These are phyloP conservation scores for Cyberlindnera nakhonratchasimensis DNA, from an alignment of 805 yeast species.

Conservation along the genomic window DNA sequence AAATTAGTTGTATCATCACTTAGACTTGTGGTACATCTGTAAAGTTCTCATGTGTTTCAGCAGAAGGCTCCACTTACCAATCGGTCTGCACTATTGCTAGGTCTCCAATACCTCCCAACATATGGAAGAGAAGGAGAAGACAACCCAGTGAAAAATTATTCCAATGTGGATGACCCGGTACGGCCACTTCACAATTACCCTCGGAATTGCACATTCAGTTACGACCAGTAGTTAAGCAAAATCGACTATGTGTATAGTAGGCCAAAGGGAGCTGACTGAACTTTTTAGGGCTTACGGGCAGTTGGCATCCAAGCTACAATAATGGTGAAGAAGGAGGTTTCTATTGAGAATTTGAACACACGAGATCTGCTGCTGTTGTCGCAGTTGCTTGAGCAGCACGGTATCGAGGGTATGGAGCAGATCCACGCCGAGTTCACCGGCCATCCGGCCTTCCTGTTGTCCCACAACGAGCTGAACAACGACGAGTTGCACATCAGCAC, in stretches of 20 bases:
- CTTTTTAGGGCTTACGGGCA: not conserved
- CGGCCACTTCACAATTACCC: not conserved
- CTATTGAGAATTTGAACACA: constrained; percentile 19
- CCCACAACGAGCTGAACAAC: constrained; percentile 23
- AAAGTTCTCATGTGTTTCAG: not conserved
- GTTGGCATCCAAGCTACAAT: not conserved
- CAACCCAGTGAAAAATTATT: not conserved
- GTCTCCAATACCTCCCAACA: not conserved
- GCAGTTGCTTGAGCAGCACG: constrained; percentile 25
- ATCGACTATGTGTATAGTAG: no score
- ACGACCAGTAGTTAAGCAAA: not conserved
- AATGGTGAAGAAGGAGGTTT: constrained; percentile 8
- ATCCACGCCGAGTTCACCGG: constrained; percentile 15
- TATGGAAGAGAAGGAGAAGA: not conserved
- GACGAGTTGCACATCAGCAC: constrained; percentile 11
- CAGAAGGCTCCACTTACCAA: constrained; percentile 1
- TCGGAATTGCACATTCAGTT: not conserved
- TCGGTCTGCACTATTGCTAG: no score
- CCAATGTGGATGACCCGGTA: no score
- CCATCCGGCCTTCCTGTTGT: constrained; percentile 24
- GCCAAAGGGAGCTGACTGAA: no score
- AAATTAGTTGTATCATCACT: constrained; percentile 37
- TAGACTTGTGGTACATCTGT: not conserved
- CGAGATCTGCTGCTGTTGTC: constrained; percentile 23
- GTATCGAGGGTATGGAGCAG: constrained; percentile 10